Percentiles rank a stretch among this genome's conserved stretches.
Conservation (phyloP, 352 stramenopile genomes). For the Globisporangium nodosum region DNA sequence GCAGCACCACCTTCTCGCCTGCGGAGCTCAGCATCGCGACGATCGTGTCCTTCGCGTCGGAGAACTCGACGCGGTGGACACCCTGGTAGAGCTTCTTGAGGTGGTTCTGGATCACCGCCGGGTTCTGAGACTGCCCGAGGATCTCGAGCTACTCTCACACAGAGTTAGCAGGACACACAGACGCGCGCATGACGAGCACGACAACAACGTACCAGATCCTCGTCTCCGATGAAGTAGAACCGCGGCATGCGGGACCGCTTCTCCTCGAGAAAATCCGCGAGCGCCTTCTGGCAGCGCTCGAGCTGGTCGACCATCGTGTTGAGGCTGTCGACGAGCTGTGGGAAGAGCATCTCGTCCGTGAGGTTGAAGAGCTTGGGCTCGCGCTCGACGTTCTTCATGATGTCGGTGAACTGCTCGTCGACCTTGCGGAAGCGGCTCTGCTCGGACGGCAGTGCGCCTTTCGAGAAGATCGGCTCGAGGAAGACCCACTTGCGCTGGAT, state of each 20-base stretch:
- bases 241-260: conserved; percentile 92
- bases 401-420: conserved; percentile 92
- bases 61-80: conserved; percentile 90
- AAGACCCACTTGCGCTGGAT: conserved; percentile 97
- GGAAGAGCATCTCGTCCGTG: conserved; percentile 88
- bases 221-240: conserved; percentile 97
- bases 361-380: conserved; percentile 93
- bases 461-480: conserved; percentile 94
- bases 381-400: conserved; percentile 86
- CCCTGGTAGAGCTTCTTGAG: conserved; percentile 97
- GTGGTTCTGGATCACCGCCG: conserved; percentile 91
- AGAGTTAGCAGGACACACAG: not conserved
- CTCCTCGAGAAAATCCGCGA: conserved; percentile 93
- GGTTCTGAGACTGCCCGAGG: conserved; percentile 91
- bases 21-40: conserved; percentile 82
- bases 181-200: too few relatives aligned
- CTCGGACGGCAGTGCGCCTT: conserved; percentile 90
- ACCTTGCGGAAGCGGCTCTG: conserved; percentile 88
- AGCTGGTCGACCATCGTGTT: conserved; percentile 90
- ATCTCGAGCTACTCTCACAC: conserved; percentile 77
- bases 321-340: conserved; percentile 76
- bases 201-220: conserved; percentile 63
- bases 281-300: conserved; percentile 92
- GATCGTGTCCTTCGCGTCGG: conserved; percentile 75
- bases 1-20: conserved; percentile 80